Conservation (phyloP, 768 basidiomycete genomes). For the Calvatia gigantea region DNA sequence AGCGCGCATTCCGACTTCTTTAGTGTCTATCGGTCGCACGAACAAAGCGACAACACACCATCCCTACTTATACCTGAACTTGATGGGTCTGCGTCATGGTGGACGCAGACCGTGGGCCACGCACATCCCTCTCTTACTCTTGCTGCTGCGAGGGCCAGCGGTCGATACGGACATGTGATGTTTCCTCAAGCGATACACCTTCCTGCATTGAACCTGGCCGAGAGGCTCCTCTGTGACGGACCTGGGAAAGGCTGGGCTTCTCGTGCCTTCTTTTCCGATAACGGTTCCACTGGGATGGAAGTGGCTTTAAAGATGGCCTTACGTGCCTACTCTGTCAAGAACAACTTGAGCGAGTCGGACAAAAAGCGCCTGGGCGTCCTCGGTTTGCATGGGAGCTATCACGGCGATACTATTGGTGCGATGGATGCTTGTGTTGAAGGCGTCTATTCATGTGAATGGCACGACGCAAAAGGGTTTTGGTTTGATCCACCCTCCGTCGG, state of each 20-base stretch:
- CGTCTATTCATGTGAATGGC: slow-evolving; percentile 95
- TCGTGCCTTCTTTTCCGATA: slow-evolving; percentile 89
- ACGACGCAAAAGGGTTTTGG: slow-evolving; percentile 89
- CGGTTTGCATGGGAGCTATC: slow-evolving; percentile 90
- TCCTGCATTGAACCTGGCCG: slow-evolving; percentile 83
- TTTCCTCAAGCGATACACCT: slow-evolving; percentile 86
- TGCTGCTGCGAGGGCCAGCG: slow-evolving; percentile 86
- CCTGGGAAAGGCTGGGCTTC: slow-evolving; percentile 91
- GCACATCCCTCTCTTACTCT: slow-evolving; percentile 71
- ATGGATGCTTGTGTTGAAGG: slow-evolving; percentile 96
- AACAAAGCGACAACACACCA: slow-evolving; percentile 29
- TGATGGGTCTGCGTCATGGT: slow-evolving; percentile 97
- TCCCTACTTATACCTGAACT: slow-evolving; percentile 53
- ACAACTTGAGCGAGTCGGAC: slow-evolving; percentile 31
- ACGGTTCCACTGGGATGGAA: slow-evolving; percentile 96
- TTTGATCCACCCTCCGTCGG: slow-evolving; percentile 83
- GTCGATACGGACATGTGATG: slow-evolving; percentile 96
- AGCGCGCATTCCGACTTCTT: slow-evolving; percentile 88
- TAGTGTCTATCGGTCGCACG: slow-evolving; percentile 43
- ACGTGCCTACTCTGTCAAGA: slow-evolving; percentile 52
- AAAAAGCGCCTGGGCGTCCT: slow-evolving; percentile 67
- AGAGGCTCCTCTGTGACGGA: slow-evolving; percentile 66
- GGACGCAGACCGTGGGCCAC: slow-evolving; percentile 94
- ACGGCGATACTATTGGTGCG: slow-evolving; percentile 95
- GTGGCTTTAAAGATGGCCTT: slow-evolving; percentile 98